Base-by-base conservation (phyloP, 2,329 filamentous ascomycete genomes). In the Alternaria brassicicola region DNA sequence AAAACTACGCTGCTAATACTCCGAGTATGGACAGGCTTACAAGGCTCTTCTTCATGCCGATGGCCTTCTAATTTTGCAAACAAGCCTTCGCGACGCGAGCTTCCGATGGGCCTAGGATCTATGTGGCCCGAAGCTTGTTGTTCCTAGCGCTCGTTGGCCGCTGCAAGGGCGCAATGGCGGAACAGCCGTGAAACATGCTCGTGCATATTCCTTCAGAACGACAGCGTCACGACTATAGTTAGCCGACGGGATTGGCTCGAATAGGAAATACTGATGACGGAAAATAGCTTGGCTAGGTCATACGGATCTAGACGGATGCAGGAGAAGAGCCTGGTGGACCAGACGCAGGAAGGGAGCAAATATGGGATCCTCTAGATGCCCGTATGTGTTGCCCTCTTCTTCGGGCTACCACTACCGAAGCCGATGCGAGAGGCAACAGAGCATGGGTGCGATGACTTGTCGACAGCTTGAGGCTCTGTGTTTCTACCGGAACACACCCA, bases 151-250 rank as follows among this genome's bases (percentile, higher is more conserved):
- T 63, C 51, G 62, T 54, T 62, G 59, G 48, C 48, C 49, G 57
- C 47, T 59, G 46, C 46, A 31, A 42, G 30, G 55, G 55, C 33
- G 33, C 30, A 13, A 55, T 52, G 60, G 65, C 61, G 64, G 55
- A 59, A 66, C 58, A 59, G 39, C 43, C 55, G 48, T 68, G 67
- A 69, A 64, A 69, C 67, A 61, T 45, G 57, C 47, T 57, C 45
- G 42, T 52, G 52, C 54, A 53, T 33, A 36, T 41, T 63, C 60
- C 60, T 59, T 62, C 50, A 17, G 41, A 51, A 41, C 52, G 50
- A 57, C 59, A 63, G 61, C 59, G 47, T 49, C 45, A 61, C 63
- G 55, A 48, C 38, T 57, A 25, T n/a, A 43, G 52, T 39, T 55
- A 59, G 61, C 52, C 47, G 50, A 56, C 60, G 48, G 39, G 48